Evolutionary conservation across 2,329 filamentous ascomycete species (phyloP), one percentile per base, ranked within the genome.

Genomic region (Elsinoe necatrix): DNA sequence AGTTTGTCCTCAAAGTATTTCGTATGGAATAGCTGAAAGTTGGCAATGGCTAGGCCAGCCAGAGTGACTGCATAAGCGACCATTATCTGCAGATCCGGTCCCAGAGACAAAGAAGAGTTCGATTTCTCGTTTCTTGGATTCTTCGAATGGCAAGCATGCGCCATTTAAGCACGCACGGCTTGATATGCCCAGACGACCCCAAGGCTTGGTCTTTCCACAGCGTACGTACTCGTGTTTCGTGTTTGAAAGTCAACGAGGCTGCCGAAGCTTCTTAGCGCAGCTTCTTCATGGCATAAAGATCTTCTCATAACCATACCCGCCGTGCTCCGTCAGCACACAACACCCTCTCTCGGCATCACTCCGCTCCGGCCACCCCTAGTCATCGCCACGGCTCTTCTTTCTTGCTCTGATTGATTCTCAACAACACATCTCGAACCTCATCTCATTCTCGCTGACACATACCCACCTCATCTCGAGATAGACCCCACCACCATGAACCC

Each of bases 1-100:
- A 27, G 9, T 23, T 54, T 41, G 12, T 39, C 34, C 16, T 37
- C 35, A 6, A 18, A 21, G 14, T 54, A 41, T 12, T 59, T 58
- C 21, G 60, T 58, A 25, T 56, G 60, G 16, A 62, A 57, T 29
- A 65, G 23, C 7, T 56, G 59, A 21, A 52, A 56, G 41, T 63
- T 64, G 57, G 62, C 57, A 11, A 61, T 55, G 18, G 58, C 57
- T 20, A 65, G 57, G 1, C 57, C 37, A 27, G 61, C 57, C 43
- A 65, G 62, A 56, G 62, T 63, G 39, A 61, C 31, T 31, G 48
- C 55, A 56, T 65, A 65, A n/a, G 61, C 57, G 25, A 62, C 58
- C 63, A 63, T 64, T 4, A 29, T 4, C 4, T 4, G 9, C n/a
- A 4, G 27, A 29, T 23, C 9, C 56, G 18, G 14, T 25, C 2